Evolutionary conservation across 257 asterid genomes (phyloP), one percentile per base, ranked within the genome.

Genomic region (Salvia rosmarinus): DNA sequence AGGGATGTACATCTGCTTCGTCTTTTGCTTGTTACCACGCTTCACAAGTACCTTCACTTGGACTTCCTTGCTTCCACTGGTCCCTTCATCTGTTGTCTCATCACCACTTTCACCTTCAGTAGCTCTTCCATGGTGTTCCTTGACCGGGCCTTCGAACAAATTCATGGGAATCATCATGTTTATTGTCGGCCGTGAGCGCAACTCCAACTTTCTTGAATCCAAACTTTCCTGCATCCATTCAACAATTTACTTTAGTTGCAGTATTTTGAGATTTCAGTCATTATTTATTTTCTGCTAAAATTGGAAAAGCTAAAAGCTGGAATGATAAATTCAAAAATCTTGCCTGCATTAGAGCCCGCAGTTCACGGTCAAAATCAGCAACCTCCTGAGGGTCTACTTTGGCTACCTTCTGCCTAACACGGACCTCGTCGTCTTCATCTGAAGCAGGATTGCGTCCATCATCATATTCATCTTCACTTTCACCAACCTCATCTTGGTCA

Each of bases 281-380:
- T 43, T 3, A 37, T 13, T 30, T 13, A 46, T 71, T 35, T 19
- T 60, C 30, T 44, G 23, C n/a, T 5, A 25, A 42, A 43, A 5
- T 6, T 4, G 5, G 57, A 40, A 75, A n/a, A 56, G 3, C n/a
- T n/a, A n/a, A n/a, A n/a, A n/a, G n/a, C n/a, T 6, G 4, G 7
- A 32, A 54, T 35, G n/a, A 50, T 11, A 55, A 42, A 28, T 58
- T 63, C 14, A 21, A 17, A 19, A 51, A 55, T 46, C 84, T 77
- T 85, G 74, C 99, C 98, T 95, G 99, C 98, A 95, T 85, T 70
- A 95, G 80, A 76, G 99, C 92, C 69, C 98, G 89, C 44, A 91
- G 82, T 80, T 89, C 98, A 46, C 91, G 84, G 73, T 95, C 99
- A 79, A 95, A 95, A 77, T 95, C 99, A 42, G 96, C 97, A 60